Evolutionary conservation across 441 rosid genomes (phyloP), one percentile per base, ranked within the genome.

Genomic region (Aquilaria agallochum): DNA sequence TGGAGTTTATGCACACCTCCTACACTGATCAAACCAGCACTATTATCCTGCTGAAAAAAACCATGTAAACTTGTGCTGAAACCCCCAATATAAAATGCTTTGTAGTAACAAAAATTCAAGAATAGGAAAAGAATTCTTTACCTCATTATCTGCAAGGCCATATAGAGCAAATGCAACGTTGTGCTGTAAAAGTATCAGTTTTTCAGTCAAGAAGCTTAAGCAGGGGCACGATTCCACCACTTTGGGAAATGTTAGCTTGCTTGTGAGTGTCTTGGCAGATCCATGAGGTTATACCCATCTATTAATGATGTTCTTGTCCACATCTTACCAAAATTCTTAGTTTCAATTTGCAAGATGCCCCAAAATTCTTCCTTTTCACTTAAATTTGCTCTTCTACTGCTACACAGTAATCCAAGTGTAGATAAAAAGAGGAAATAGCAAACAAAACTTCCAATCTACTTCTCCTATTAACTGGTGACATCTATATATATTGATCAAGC

Each of bases 101-200:
- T 6, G 9, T 40, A 2, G 9, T 40, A 40, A 40, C 45, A 8
- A 40, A 20, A 40, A 40, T 40, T 53, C 31, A 53, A 33, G 44
- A 47, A 8, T 0, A 54, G 50, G 56, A 14, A 57, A 14, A 11
- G 30, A 20, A 20, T 20, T 46, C 53, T 42, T 60, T 69, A 84
- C 93, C 86, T 82, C 88, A 68, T 80, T 87, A 60, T 87, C 88
- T 54, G 88, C 85, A 68, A 87, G 83, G 52, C 90, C 90, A 67
- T 82, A 87, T 33, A 87, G 72, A 36, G 85, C 79, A 74, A 84
- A 87, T 46, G 90, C 88, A 46, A 87, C 87, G 72, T 87, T 87
- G 68, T 84, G 94, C 73, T 87, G 94, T 73, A 87, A 74, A 65
- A 20, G 81, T 59, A 31, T 80, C 85, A 56, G 65, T 74, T 72